A percentile compares a stretch with the other conserved stretches of the same genome.
Conservation (phyloP, 306 rosid genomes). For the Cicer pinnatifidum region DNA sequence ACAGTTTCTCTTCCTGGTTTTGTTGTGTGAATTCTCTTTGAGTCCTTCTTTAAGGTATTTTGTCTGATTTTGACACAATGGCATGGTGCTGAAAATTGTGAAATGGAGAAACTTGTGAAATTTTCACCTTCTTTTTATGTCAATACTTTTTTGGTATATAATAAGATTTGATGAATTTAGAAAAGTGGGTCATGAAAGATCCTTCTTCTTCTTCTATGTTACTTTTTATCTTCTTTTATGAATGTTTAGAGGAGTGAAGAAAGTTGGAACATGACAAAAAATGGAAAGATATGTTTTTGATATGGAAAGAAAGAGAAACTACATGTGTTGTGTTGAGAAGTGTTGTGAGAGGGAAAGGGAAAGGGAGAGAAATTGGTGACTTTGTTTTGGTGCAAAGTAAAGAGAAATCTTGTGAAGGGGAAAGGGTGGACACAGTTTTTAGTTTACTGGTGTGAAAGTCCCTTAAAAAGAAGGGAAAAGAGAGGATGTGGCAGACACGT, state of each 20-base stretch:
- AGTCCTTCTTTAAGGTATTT: slow-evolving; percentile 18
- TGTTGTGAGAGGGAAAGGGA: slow-evolving; percentile 50
- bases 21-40: slow-evolving; percentile 26
- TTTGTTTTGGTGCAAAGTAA: not conserved
- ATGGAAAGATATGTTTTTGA: slow-evolving; percentile 33
- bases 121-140: too few relatives aligned
- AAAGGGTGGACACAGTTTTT: slow-evolving; percentile 15
- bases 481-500: slow-evolving; percentile 61
- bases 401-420: slow-evolving; percentile 29
- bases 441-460: slow-evolving; percentile 14
- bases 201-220: slow-evolving; percentile 24
- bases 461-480: slow-evolving; percentile 44
- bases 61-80: slow-evolving; percentile 51
- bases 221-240: slow-evolving; percentile 29
- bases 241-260: slow-evolving; percentile 51
- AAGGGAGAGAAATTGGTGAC: not conserved
- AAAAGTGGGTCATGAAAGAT: slow-evolving; percentile 55
- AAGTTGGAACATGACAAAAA: slow-evolving; percentile 46
- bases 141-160: too few relatives aligned
- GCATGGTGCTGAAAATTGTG: slow-evolving; percentile 51
- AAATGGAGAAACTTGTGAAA: not conserved
- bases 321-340: slow-evolving; percentile 44
- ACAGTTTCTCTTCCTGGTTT: slow-evolving; percentile 57
- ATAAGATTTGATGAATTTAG: too few relatives aligned
- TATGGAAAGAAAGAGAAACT: slow-evolving; percentile 40